Base-by-base conservation (phyloP, 805 yeast species). In the Lipomyces spencermartinsiae region DNA sequence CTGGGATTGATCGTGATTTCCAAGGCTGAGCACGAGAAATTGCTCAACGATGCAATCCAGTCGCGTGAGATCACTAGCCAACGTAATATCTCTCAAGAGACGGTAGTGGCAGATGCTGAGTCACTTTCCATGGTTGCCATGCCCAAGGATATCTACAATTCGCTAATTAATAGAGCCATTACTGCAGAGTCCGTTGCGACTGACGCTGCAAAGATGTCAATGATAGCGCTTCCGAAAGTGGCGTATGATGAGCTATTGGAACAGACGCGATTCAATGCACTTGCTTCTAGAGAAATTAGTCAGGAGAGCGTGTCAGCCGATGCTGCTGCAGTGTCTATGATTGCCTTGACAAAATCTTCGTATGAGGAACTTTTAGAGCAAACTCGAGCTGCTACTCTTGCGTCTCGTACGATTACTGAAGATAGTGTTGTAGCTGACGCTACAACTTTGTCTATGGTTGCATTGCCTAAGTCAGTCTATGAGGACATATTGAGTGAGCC, bases 281-380 rank as follows among this genome's bases (percentile, higher is more conserved):
- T 63, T 51, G 46, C n/a, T 5, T 46, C 51, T 34, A 64, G 68
- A 34, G 60, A 56, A 34, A 37, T 53, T 2, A 58, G 61, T 8
- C 49, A 14, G 14, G 68, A 65, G 51, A 57, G 29, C 16, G 37
- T 37, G 22, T 64, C 43, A 55, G 73, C 72, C 65, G 49, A 62
- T 53, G 61, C 65, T 5, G 60, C 54, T n/a, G 56, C 51, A 35
- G 51, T 53, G 10, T 35, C 62, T 35, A 59, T 78, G 67, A 75
- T 72, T 16, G 73, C 77, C 12, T 46, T 80, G 16, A 74, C 75
- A 1, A 62, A 62, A 39, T 69, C 61, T 16, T 76, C 65, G 16
- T 67, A 73, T 54, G 65, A 70, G 16, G 61, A 39, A 14, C 63
- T 71, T 16, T 31, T 51, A 9, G 46, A 56, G 16, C 29, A 19